phyloP scores from a whole-genome alignment of 176 grass and related monocot genomes.

The Musa schizocarpa region DNA sequence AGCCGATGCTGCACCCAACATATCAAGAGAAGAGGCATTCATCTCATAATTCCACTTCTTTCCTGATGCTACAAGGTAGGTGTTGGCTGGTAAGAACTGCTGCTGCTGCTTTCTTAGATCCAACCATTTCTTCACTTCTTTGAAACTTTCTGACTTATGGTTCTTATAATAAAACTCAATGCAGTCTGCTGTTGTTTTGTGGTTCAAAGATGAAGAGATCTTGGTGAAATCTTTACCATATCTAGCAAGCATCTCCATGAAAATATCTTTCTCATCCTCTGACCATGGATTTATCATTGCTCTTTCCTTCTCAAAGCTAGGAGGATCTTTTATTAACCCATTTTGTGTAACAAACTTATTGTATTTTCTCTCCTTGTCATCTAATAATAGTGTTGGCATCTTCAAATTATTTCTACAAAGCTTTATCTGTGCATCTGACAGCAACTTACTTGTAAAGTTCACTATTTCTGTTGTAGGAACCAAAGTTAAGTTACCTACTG shows the following conservation, averaged over 20 bases:
- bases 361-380: constrained; percentile 52
- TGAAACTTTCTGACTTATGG: constrained; percentile 94
- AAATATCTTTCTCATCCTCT: constrained; percentile 63
- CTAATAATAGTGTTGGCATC: constrained; percentile 72
- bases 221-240: constrained; percentile 92
- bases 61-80: constrained; percentile 57
- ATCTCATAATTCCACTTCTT: constrained; percentile 61
- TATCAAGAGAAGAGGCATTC: constrained; percentile 63
- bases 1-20: constrained; percentile 51
- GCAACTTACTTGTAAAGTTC: constrained; percentile 49
- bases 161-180: constrained; percentile 97
- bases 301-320: constrained; percentile 59
- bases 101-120: constrained; percentile 47
- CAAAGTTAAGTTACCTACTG: constrained; percentile 53
- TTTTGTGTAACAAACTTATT: constrained; percentile 50
- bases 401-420: constrained; percentile 64
- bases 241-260: constrained; percentile 84
- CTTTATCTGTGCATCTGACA: constrained; percentile 64
- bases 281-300: constrained; percentile 77
- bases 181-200: constrained; percentile 95
- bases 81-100: constrained; percentile 36
- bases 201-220: constrained; percentile 63
- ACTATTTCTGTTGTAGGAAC: constrained; percentile 49
- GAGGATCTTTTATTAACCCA: constrained; percentile 66
- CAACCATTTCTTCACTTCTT: constrained; percentile 73